A percentile compares a stretch with the other conserved stretches of the same genome.
phyloP scores from a whole-genome alignment of 306 rosid species.

The Trifolium pratense region DNA sequence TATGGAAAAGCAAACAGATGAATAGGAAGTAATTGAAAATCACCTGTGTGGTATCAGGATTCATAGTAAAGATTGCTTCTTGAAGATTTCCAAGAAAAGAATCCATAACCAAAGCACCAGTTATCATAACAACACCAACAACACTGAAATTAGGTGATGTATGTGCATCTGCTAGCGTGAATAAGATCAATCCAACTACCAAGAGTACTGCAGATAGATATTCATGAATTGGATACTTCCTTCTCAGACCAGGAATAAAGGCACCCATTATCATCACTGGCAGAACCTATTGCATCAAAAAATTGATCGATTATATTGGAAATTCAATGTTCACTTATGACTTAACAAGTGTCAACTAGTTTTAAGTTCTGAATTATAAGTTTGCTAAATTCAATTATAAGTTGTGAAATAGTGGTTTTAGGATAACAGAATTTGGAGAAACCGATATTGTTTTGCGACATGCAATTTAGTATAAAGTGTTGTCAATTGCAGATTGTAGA shows the following conservation, averaged over 20 bases:
- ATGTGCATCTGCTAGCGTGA: slow-evolving; percentile 96
- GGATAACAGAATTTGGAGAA: not conserved
- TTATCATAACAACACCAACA: slow-evolving; percentile 87
- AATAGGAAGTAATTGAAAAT: slow-evolving; percentile 22
- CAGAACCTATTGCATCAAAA: slow-evolving; percentile 66
- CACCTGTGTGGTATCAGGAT: slow-evolving; percentile 96
- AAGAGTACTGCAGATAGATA: slow-evolving; percentile 84
- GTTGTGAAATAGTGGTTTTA: no score
- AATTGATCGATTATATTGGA: slow-evolving; percentile 25
- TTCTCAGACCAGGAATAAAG: slow-evolving; percentile 87
- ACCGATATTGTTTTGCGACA: not conserved
- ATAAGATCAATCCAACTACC: slow-evolving; percentile 91
- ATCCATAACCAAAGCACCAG: slow-evolving; percentile 94
- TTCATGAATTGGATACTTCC: slow-evolving; percentile 90
- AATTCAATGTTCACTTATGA: slow-evolving; percentile 16
- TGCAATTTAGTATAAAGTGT: not conserved
- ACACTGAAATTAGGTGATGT: slow-evolving; percentile 92
- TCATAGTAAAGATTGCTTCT: slow-evolving; percentile 97
- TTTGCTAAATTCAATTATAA: no score
- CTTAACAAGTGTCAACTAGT: no score
- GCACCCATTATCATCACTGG: slow-evolving; percentile 99
- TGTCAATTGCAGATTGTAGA: not conserved
- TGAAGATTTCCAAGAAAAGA: slow-evolving; percentile 92
- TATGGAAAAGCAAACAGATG: slow-evolving; percentile 2
- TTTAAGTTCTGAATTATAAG: no score